Percentiles rank a stretch among this genome's conserved stretches.
phyloP scores from a whole-genome alignment of 1,284 basidiomycete genomes.

The Ganoderma resinaceum region DNA sequence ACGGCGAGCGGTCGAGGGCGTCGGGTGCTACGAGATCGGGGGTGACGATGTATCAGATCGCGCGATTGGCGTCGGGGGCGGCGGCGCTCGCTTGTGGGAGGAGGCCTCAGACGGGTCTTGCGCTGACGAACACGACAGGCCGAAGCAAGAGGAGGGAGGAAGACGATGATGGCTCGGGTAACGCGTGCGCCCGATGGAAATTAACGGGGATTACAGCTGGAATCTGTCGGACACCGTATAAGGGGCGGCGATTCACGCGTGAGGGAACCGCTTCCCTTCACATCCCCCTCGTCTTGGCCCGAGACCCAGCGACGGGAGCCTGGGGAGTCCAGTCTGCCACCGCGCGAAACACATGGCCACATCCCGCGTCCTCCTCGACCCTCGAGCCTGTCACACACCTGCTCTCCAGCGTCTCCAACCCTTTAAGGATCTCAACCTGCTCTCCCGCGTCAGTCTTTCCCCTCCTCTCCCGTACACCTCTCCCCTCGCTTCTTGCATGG shows the following conservation, averaged over 20 bases:
- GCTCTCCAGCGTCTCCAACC: neutral
- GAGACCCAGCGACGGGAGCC: neutral
- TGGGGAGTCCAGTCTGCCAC: conserved; percentile 6
- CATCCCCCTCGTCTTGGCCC: neutral
- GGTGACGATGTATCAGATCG: conserved; percentile 1
- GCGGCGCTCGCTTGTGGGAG: neutral
- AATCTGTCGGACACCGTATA: neutral
- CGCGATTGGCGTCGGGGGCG: conserved; percentile 3
- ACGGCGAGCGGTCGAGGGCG: too few relatives aligned
- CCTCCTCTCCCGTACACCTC: neutral
- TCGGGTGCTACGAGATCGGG: conserved; percentile 9
- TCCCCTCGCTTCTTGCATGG: conserved; percentile 16
- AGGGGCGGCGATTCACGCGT: neutral
- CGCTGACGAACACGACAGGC: neutral
- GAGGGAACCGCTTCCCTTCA: conserved; percentile 12
- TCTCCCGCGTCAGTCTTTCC: neutral
- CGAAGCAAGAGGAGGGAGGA: neutral
- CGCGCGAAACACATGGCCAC: conserved; percentile 7
- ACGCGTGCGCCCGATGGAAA: neutral
- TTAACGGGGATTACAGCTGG: conserved; percentile 12
- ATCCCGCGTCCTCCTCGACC: neutral
- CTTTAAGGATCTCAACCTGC: conserved; percentile 1
- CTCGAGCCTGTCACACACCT: neutral
- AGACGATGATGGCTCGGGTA: neutral
- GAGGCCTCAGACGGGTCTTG: neutral